Conservation (phyloP, 78 protist genomes). For the Creolimax fragrantissima region DNA sequence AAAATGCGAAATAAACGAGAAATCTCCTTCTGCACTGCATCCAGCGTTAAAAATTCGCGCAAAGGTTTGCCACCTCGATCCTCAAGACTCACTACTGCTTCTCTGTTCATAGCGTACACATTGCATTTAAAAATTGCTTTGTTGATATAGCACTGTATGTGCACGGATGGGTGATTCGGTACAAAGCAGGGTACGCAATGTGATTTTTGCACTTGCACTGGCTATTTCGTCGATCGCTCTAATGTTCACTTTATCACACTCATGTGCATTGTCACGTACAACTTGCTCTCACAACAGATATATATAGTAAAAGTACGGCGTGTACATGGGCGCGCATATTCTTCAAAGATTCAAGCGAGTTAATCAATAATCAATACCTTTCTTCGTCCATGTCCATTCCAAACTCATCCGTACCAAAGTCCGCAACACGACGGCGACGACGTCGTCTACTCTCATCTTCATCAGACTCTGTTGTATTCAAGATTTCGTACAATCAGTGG, state of each 20-base stretch:
- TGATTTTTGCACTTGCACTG: background rate
- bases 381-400: background rate
- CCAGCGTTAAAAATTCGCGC: background rate
- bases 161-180: background rate
- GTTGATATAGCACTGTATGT: background rate
- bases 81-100: background rate
- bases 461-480: background rate
- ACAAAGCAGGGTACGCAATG: background rate
- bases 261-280: no score
- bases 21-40: background rate
- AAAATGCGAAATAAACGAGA: background rate
- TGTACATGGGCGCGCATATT: no score
- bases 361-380: background rate
- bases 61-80: background rate
- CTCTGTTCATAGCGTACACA: background rate
- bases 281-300: no score
- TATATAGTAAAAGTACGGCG: no score
- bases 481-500: background rate
- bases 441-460: background rate
- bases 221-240: no score
- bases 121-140: background rate
- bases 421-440: background rate
- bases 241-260: no score
- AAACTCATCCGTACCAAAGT: constrained; percentile 2
- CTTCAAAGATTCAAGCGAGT: no score